phyloP scores from a whole-genome alignment of 78 protist species.

The Polysphondylium violaceum region DNA sequence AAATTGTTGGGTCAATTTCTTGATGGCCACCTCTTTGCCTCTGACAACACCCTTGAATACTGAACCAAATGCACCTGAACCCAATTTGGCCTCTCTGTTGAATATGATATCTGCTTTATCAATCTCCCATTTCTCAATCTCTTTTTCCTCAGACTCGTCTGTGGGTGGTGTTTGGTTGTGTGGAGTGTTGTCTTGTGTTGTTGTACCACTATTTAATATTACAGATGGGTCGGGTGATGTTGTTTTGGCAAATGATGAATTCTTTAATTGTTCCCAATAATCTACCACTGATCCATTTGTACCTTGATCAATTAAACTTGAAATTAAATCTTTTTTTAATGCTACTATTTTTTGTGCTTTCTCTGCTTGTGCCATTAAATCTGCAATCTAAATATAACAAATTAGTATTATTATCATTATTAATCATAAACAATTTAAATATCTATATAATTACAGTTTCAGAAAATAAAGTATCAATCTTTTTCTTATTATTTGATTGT shows the following conservation, averaged over 20 bases:
- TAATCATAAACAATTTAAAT: background rate
- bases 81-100: conserved; percentile 60
- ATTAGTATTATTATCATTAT: background rate
- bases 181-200: background rate
- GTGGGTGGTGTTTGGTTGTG: no score
- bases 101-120: conserved; percentile 35
- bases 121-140: conserved; percentile 70
- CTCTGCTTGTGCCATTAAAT: conserved; percentile 44
- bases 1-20: conserved; percentile 72
- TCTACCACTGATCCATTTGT: conserved; percentile 7
- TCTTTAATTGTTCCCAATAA: conserved; percentile 47
- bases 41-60: conserved; percentile 79
- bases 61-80: conserved; percentile 82
- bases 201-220: no score
- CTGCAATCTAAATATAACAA: conserved; percentile 20
- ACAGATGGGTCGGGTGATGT: background rate
- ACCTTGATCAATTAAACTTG: conserved; percentile 1
- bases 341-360: conserved; percentile 29
- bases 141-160: conserved; percentile 40
- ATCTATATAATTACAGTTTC: conserved; percentile 30
- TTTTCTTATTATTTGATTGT: background rate
- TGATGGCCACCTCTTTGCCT: conserved; percentile 86
- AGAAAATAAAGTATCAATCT: conserved; percentile 20
- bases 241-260: conserved; percentile 25
- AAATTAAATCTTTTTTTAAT: conserved; percentile 44